Conservation (phyloP, 176 grass and related monocot species). For the Saccharum spontaneum region DNA sequence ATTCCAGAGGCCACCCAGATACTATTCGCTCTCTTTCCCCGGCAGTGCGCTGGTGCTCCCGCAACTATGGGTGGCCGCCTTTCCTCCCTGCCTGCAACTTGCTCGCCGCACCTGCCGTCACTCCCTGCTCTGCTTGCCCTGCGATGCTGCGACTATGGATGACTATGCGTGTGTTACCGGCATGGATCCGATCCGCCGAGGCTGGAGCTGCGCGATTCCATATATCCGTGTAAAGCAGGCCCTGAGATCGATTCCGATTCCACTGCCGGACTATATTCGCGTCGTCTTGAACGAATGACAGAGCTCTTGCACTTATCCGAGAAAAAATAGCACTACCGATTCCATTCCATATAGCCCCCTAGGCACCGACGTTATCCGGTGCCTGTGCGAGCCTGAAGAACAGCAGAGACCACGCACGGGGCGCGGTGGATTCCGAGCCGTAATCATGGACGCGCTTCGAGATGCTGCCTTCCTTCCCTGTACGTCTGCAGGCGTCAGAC, state of each 20-base stretch:
- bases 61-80: conserved; percentile 53
- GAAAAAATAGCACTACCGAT: neutral
- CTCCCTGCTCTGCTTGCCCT: neutral
- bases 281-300: neutral
- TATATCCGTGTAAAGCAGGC: neutral
- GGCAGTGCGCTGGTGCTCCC: conserved; percentile 30
- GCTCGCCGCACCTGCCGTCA: neutral
- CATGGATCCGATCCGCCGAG: conserved; percentile 22
- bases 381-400: neutral
- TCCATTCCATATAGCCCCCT: neutral
- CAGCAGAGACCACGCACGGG: neutral
- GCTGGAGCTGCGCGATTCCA: neutral
- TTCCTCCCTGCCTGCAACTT: conserved; percentile 18
- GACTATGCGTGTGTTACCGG: neutral
- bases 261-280: neutral
- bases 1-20: conserved; percentile 51
- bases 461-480: conserved; percentile 16
- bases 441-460: neutral
- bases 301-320: neutral
- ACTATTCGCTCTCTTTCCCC: conserved; percentile 15
- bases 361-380: neutral
- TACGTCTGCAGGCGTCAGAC: neutral
- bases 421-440: neutral
- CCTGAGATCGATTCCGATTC: conserved; percentile 7
- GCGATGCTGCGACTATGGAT: neutral